Percentiles rank a stretch among this genome's conserved stretches.
phyloP scores from a whole-genome alignment of 225 moss, liverwort and hornwort genomes.

The Lunularia cruciata region DNA sequence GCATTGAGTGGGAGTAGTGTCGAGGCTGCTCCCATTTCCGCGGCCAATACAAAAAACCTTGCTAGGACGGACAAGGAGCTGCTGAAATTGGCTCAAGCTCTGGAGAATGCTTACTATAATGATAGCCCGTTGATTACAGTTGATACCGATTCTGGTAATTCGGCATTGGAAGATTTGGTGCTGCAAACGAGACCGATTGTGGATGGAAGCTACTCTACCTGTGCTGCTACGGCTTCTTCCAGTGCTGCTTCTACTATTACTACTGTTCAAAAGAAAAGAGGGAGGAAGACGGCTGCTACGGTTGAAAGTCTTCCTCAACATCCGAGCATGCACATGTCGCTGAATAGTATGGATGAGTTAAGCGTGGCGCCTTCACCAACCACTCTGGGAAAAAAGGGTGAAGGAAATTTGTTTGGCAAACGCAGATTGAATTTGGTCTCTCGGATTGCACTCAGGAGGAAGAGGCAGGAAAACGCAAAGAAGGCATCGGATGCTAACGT shows the following conservation, averaged over 20 bases:
- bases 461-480: constrained; percentile 41
- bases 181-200: constrained; percentile 26
- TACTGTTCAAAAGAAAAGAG: constrained; percentile 36
- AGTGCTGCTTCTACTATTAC: constrained; percentile 19
- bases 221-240: constrained; percentile 9
- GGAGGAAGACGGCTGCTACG: constrained; percentile 8
- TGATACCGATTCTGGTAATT: constrained; percentile 10
- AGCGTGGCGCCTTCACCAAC: constrained; percentile 1
- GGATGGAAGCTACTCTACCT: background rate
- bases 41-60: background rate
- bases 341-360: constrained; percentile 10
- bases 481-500: constrained; percentile 24
- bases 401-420: constrained; percentile 62
- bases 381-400: constrained; percentile 24
- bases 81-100: constrained; percentile 36
- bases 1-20: background rate
- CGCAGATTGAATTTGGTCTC: constrained; percentile 73
- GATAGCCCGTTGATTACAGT: constrained; percentile 13
- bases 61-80: constrained; percentile 20
- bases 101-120: constrained; percentile 43
- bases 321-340: constrained; percentile 17
- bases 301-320: constrained; percentile 2
- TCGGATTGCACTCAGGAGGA: constrained; percentile 74
- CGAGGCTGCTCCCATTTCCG: background rate
- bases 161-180: constrained; percentile 32